phyloP scores from a whole-genome alignment of 495 filamentous ascomycete genomes.

The Copromyces sp. region DNA sequence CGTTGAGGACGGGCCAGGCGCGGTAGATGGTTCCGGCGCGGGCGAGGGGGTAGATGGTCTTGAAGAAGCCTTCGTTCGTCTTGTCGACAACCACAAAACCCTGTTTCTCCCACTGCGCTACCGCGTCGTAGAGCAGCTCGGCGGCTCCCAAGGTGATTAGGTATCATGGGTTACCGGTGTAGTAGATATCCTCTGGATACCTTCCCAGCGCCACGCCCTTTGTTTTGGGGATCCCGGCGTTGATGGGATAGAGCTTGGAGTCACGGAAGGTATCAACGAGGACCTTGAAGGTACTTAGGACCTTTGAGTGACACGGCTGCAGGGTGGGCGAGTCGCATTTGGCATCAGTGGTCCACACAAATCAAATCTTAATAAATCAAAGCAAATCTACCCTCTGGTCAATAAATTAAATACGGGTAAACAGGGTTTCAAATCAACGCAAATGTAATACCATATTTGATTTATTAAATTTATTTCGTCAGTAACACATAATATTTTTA shows the following conservation, averaged over 20 bases:
- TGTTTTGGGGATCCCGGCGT: slow-evolving; percentile 33
- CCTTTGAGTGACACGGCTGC: slow-evolving; percentile 49
- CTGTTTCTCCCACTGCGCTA: slow-evolving; percentile 43
- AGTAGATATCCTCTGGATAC: slow-evolving; percentile 58
- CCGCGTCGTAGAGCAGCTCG: slow-evolving; percentile 51
- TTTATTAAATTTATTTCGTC: no score
- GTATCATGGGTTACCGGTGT: slow-evolving; percentile 54
- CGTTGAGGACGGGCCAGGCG: slow-evolving; percentile 15
- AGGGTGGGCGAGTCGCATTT: slow-evolving; percentile 41
- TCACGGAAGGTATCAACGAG: slow-evolving; percentile 52
- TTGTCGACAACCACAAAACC: slow-evolving; percentile 39
- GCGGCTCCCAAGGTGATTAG: slow-evolving; percentile 50
- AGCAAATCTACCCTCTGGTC: no score
- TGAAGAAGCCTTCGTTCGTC: slow-evolving; percentile 45
- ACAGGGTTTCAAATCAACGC: no score
- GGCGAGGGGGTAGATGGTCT: slow-evolving; percentile 35
- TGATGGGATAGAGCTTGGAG: slow-evolving; percentile 40
- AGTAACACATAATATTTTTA: no score
- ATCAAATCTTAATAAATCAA: no score
- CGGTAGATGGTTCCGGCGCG: slow-evolving; percentile 34
- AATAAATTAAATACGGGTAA: no score
- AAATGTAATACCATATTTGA: no score
- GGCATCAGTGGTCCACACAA: no score
- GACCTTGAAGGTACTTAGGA: slow-evolving; percentile 52
- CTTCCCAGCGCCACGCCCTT: slow-evolving; percentile 50